phyloP scores from a whole-genome alignment of 768 basidiomycete species.

The Chiua virens region DNA sequence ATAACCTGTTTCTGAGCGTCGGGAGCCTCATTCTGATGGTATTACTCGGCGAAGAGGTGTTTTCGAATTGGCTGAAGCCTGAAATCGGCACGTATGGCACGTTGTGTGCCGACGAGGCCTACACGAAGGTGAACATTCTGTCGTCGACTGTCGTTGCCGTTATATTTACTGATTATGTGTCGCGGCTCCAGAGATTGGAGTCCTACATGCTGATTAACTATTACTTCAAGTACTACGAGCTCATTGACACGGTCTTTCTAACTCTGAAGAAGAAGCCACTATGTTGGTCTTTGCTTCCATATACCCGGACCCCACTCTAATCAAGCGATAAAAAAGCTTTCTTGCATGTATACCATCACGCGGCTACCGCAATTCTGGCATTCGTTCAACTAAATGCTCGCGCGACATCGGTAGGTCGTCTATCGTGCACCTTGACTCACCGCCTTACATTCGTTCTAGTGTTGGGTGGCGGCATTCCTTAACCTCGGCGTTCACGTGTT shows the following conservation, averaged over 20 bases:
- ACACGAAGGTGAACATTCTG: constrained; percentile 70
- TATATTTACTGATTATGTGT: neutral
- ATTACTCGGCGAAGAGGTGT: constrained; percentile 85
- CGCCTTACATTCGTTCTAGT: constrained; percentile 43
- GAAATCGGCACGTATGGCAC: constrained; percentile 73
- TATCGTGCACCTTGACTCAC: neutral
- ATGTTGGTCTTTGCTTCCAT: constrained; percentile 47
- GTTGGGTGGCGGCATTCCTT: constrained; percentile 87
- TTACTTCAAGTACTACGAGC: constrained; percentile 94
- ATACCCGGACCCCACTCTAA: constrained; percentile 1
- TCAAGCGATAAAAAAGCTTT: constrained; percentile 55
- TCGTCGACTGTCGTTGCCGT: neutral
- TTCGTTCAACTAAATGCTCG: constrained; percentile 89
- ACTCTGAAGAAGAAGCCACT: constrained; percentile 96
- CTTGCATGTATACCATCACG: constrained; percentile 97
- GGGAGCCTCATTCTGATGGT: constrained; percentile 77
- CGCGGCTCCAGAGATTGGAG: constrained; percentile 64
- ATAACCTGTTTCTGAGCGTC: constrained; percentile 82
- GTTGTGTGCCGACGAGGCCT: constrained; percentile 71
- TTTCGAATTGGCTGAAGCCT: constrained; percentile 74
- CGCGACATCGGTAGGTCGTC: constrained; percentile 76
- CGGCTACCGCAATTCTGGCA: constrained; percentile 90
- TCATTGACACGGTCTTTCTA: constrained; percentile 93
- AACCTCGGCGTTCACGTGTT: constrained; percentile 91
- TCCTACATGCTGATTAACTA: constrained; percentile 98